A percentile compares a stretch with the other conserved stretches of the same genome.
Conservation (phyloP, 306 rosid genomes). For the Senna tora region DNA sequence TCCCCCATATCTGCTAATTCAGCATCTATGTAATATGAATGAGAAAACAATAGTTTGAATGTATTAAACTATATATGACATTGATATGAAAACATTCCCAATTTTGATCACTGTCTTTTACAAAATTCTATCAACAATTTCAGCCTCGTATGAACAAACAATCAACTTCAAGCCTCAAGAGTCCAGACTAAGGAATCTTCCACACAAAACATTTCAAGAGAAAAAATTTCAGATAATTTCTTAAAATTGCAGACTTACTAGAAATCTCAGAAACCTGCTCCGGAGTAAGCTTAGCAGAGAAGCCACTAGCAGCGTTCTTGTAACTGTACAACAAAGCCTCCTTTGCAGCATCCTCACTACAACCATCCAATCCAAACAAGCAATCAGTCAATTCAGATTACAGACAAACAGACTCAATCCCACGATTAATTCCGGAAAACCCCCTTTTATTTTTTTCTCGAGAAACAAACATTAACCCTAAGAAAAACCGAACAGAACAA, state of each 20-base stretch:
- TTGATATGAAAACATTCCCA: background rate
- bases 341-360: conserved; percentile 90
- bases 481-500: background rate
- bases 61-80: background rate
- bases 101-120: background rate
- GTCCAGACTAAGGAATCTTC: background rate
- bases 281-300: conserved; percentile 84
- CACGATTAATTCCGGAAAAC: background rate
- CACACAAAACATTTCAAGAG: background rate
- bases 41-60: background rate
- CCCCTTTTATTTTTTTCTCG: conserved; percentile 7
- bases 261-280: conserved; percentile 52
- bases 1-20: background rate
- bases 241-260: conserved; percentile 42
- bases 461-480: conserved; percentile 27
- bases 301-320: conserved; percentile 87
- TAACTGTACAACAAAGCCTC: conserved; percentile 87
- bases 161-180: background rate
- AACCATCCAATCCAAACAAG: background rate
- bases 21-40: background rate
- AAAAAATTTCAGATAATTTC: conserved; percentile 6
- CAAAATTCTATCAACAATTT: background rate
- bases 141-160: background rate
- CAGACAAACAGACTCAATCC: background rate
- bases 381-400: too few species aligned